Base-by-base conservation (phyloP, 768 basidiomycete species). In the Lactifluus echinatus region DNA sequence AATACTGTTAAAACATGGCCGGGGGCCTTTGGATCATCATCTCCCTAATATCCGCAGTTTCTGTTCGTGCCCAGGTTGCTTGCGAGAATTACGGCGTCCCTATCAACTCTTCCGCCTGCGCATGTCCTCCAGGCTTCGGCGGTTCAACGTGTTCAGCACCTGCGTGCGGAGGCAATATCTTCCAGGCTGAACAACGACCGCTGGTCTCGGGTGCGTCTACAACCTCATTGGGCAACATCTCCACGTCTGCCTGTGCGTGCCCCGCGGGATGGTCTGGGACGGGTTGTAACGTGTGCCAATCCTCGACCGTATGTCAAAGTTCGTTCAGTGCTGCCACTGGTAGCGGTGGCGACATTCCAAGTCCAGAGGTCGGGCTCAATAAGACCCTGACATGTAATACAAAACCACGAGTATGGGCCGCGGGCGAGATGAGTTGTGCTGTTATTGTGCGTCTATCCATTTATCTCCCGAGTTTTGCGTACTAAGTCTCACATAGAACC, bases 41-140 rank as follows among this genome's bases (percentile, higher is more conserved):
- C 26, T 10, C 17, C 47, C 40, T 59, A 14, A 7, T 37, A 21
- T 59, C 39, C 17, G 42, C 48, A 11, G 23, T 34, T 33, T 47
- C 47, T 0, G 51, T 36, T 21, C 43, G 8, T 49, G 64, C 64
- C 40, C 67, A 69, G 43, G 65, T 43, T 28, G 24, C 74, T 53
- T 93, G 90, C 72, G 76, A 81, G 56, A 90, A 93, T 66, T 87
- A 82, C 65, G 89, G 86, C 29, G 65, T 73, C 6, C 46, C 58
- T 4, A 63, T 68, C 39, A 82, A 80, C 59, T 80, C 78, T 10
- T 75, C 81, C 23, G 65, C 67, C 23, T 94, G 93, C 67, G 69
- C 76, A 23, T 96, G 93, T 69, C 92, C 91, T 4, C 78, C 81
- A 23, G 92, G 92, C 12, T 91, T 89, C 66, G 87, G 87, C 11